phyloP scores from a whole-genome alignment of 768 basidiomycete species.

The Boletales sp. region DNA sequence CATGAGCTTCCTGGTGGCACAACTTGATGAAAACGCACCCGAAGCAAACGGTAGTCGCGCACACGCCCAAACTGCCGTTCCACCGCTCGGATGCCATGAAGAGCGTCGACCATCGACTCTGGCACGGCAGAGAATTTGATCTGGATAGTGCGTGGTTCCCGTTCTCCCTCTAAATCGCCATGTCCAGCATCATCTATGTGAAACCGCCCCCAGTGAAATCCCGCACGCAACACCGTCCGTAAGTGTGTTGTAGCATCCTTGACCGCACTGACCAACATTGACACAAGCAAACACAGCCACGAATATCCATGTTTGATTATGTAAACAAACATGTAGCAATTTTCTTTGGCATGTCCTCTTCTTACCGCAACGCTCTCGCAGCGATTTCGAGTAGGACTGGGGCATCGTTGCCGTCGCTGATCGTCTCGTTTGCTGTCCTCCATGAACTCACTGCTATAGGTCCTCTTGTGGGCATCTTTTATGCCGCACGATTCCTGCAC shows the following conservation, averaged over 20 bases:
- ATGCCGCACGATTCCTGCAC: slow-evolving; percentile 59
- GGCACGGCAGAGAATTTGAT: slow-evolving; percentile 41
- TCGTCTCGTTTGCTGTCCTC: slow-evolving; percentile 74
- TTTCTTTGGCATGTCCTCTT: slow-evolving; percentile 23
- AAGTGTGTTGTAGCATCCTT: neutral
- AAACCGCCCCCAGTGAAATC: slow-evolving; percentile 10
- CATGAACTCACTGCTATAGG: slow-evolving; percentile 83
- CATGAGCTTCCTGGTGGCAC: neutral
- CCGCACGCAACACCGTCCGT: neutral
- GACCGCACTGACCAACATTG: slow-evolving; percentile 17
- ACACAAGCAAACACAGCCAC: slow-evolving; percentile 15
- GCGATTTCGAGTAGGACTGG: slow-evolving; percentile 66
- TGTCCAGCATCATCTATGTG: slow-evolving; percentile 24
- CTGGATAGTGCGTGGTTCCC: slow-evolving; percentile 28
- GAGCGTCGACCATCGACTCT: slow-evolving; percentile 46
- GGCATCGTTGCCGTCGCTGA: slow-evolving; percentile 71
- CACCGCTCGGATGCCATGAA: slow-evolving; percentile 49
- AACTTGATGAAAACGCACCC: slow-evolving; percentile 31
- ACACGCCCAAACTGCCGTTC: slow-evolving; percentile 54
- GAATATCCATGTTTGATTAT: slow-evolving; percentile 8
- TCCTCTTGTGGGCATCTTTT: slow-evolving; percentile 74
- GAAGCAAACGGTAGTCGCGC: slow-evolving; percentile 38
- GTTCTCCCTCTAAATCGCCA: slow-evolving; percentile 14
- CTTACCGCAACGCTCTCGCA: slow-evolving; percentile 53
- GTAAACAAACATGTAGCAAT: slow-evolving; percentile 7